Percentiles rank a stretch among this genome's conserved stretches.
phyloP scores from a whole-genome alignment of 768 basidiomycete species.

The Hortiboletus campestris region DNA sequence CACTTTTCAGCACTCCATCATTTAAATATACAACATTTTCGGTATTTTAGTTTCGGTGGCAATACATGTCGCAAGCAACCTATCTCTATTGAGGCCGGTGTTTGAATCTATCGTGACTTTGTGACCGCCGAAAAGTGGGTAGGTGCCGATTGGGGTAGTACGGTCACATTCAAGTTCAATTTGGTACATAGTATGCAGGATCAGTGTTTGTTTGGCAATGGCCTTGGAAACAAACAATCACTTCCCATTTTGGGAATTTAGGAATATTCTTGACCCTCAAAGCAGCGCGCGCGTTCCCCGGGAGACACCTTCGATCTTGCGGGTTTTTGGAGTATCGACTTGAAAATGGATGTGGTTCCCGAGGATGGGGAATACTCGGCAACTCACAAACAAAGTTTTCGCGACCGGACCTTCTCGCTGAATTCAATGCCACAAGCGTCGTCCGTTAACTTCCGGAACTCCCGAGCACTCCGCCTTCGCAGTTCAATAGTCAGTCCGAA shows the following conservation, averaged over 20 bases:
- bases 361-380: constrained; percentile 10
- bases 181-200: too few species aligned
- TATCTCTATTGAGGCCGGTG: too few species aligned
- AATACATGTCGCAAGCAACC: too few species aligned
- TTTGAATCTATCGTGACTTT: too few species aligned
- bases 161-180: too few species aligned
- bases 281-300: neutral
- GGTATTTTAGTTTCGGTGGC: too few species aligned
- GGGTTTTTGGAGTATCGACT: neutral
- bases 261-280: neutral
- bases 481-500: constrained; percentile 13
- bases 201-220: constrained; percentile 2
- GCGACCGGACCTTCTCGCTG: constrained; percentile 15
- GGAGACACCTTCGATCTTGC: neutral
- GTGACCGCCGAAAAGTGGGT: too few species aligned
- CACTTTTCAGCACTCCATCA: too few species aligned
- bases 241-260: constrained; percentile 10
- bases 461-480: constrained; percentile 20
- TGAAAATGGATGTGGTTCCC: constrained; percentile 18
- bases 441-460: neutral
- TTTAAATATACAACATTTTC: too few species aligned
- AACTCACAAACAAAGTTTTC: neutral
- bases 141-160: too few species aligned
- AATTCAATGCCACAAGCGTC: constrained; percentile 10
- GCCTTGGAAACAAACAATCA: constrained; percentile 19